Conservation (phyloP, 257 asterid genomes). For the Plectranthus barbatus region DNA sequence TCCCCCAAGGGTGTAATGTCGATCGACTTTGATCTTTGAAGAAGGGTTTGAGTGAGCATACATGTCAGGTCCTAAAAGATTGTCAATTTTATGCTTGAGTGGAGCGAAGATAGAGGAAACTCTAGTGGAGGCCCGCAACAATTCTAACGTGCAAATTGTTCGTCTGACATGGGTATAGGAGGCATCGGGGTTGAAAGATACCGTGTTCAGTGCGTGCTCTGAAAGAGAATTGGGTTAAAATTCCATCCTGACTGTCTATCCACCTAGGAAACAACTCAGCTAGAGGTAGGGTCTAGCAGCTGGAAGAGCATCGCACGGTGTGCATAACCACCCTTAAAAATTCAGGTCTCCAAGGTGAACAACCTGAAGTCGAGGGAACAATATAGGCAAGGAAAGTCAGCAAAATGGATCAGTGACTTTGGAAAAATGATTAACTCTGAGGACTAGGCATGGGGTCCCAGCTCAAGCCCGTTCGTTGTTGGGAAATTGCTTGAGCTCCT, state of each 20-base stretch:
- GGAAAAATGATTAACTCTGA: slow-evolving; percentile 6
- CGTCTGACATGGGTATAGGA: slow-evolving; percentile 9
- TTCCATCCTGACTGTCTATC: slow-evolving; percentile 30
- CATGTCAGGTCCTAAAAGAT: slow-evolving; percentile 2
- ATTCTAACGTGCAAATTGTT: slow-evolving; percentile 38
- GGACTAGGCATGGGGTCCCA: background rate
- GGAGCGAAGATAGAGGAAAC: slow-evolving; percentile 51
- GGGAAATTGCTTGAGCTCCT: background rate
- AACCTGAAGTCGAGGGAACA: background rate
- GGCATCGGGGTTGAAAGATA: background rate
- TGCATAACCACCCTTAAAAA: slow-evolving; percentile 13
- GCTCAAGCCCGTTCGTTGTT: background rate
- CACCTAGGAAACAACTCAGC: slow-evolving; percentile 39
- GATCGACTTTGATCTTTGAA: too few species aligned
- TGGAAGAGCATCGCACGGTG: slow-evolving; percentile 64
- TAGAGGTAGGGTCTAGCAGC: slow-evolving; percentile 60
- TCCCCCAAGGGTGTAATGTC: too few species aligned
- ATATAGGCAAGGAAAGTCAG: slow-evolving; percentile 12
- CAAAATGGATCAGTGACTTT: slow-evolving; percentile 7
- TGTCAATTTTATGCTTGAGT: slow-evolving; percentile 40
- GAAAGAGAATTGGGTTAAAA: slow-evolving; percentile 6
- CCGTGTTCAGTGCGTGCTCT: background rate
- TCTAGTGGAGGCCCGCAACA: slow-evolving; percentile 56
- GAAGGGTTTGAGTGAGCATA: too few species aligned
- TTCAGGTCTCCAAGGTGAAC: background rate